Evolutionary conservation across 2,329 filamentous ascomycete genomes (phyloP).

Genomic region (Diaporthe citrichinensis): DNA sequence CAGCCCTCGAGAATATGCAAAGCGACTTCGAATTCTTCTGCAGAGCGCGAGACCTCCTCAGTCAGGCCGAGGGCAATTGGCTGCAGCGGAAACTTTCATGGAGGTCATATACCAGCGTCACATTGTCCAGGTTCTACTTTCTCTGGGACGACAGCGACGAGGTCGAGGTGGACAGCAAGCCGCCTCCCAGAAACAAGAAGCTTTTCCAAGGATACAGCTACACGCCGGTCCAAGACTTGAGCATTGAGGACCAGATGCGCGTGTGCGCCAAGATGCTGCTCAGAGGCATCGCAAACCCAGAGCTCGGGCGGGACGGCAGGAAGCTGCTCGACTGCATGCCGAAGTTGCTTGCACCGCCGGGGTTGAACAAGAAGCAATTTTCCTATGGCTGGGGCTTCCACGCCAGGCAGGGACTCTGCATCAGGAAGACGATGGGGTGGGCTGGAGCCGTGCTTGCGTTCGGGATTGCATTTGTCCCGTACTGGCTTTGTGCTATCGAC

Average conservation of each 20-base stretch:
- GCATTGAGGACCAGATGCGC: rapidly evolving
- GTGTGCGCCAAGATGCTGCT: neutral
- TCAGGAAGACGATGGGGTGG: neutral
- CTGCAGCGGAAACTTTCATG: conserved; percentile 2
- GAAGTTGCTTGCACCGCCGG: neutral
- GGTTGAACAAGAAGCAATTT: neutral
- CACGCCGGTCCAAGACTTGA: neutral
- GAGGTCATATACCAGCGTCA: neutral
- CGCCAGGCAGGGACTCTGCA: neutral
- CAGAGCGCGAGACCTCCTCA: neutral
- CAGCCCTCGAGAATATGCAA: rapidly evolving
- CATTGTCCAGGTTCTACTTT: neutral
- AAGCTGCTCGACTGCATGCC: neutral
- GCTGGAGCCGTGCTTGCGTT: neutral
- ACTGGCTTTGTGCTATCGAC: neutral
- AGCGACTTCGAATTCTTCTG: neutral
- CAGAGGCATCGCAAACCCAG: neutral
- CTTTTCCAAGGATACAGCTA: neutral
- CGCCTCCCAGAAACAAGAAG: neutral
- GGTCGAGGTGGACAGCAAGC: neutral
- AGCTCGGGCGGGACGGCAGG: neutral
- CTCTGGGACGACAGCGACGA: neutral
- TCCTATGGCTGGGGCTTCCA: neutral
- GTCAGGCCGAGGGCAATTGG: neutral
- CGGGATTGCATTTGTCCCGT: neutral